These are phyloP conservation scores for Knoxdaviesia proteae DNA, from an alignment of 2,329 filamentous ascomycete genomes.

Conservation along the genomic window DNA sequence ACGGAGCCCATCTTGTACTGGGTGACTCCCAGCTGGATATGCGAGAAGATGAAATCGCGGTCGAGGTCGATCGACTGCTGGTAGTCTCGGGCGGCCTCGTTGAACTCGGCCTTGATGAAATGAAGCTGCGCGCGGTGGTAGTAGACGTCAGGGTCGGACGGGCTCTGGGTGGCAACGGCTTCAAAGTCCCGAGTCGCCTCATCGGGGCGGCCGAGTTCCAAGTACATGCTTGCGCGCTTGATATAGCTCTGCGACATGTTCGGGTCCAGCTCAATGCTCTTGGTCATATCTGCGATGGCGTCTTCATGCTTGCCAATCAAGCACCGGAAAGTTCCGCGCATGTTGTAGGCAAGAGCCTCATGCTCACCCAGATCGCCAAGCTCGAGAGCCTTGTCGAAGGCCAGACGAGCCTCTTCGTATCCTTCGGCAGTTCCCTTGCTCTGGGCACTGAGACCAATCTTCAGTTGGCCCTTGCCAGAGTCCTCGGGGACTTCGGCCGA, in stretches of 20 bases:
- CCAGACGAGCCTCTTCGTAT: conserved; percentile 69
- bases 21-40: conserved; percentile 96
- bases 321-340: conserved; percentile 90
- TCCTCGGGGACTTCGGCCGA: conserved; percentile 55
- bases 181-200: conserved; percentile 76
- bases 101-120: conserved; percentile 90
- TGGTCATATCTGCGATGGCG: conserved; percentile 70
- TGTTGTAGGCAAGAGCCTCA: conserved; percentile 86
- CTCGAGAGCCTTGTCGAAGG: conserved; percentile 78
- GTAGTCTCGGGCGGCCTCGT: conserved; percentile 91
- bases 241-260: conserved; percentile 90
- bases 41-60: conserved; percentile 92
- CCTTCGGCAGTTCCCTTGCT: conserved; percentile 74
- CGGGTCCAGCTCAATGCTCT: conserved; percentile 79
- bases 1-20: conserved; percentile 99
- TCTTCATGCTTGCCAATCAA: conserved; percentile 70
- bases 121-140: conserved; percentile 97
- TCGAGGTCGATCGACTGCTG: conserved; percentile 98
- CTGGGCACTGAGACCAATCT: conserved; percentile 63
- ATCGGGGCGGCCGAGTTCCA: conserved; percentile 79
- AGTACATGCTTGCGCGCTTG: conserved; percentile 94
- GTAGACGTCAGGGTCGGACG: conserved; percentile 86
- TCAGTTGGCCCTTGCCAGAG: conserved; percentile 67
- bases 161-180: conserved; percentile 64
- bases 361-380: conserved; percentile 58